Evolutionary conservation across 2,329 filamentous ascomycete species (phyloP), one percentile per base, ranked within the genome.

Genomic region (Aspergillus sp.): DNA sequence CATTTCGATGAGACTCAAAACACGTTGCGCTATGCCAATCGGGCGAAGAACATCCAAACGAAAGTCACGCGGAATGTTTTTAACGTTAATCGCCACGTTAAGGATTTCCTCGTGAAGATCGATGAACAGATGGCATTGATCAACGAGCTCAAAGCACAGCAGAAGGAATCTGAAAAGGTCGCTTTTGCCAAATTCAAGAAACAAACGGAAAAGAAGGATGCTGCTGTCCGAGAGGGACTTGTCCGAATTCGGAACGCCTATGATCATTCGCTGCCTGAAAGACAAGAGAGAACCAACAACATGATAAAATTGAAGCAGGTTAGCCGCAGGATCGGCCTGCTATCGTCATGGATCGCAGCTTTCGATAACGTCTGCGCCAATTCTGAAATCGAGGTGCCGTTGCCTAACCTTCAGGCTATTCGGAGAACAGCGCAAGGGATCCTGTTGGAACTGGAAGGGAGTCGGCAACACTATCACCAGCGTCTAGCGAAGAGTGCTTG

Each of bases 31-130:
- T 99, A 99, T 70, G 95, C 95, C 50, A 98, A 99, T 75, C 85
- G 95, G 65, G 95, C 95, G 58, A 99, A 99, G 84, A 99, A 99
- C 70, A 99, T 99, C 71, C 96, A 98, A 79, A 99, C 95, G 58
- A 99, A 99, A 82, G 92, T 97, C 57, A 97, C 95, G n/a, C 88
- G 93, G 69, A 99, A 99, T 71, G 93, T 98, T 22, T 99, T 96
- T 79, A 99, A 99, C 73, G 95, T 99, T 63, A 97, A 99, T 74
- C 89, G 95, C 61, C 95, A 99, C 77, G 95, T 99, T 69, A 99
- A 99, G 80, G 95, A 99, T 76, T 99, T 96, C 77, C 78, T 99
- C 73, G 95, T 97, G 80, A 98, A 98, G 83, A 99, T 99, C 68
- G 93, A 99, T 71, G 95, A 99, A 77, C 93, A 99, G 73, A 93